These are phyloP conservation scores for Avena sativa DNA, from an alignment of 176 grass and related monocot species.

Conservation along the genomic window DNA sequence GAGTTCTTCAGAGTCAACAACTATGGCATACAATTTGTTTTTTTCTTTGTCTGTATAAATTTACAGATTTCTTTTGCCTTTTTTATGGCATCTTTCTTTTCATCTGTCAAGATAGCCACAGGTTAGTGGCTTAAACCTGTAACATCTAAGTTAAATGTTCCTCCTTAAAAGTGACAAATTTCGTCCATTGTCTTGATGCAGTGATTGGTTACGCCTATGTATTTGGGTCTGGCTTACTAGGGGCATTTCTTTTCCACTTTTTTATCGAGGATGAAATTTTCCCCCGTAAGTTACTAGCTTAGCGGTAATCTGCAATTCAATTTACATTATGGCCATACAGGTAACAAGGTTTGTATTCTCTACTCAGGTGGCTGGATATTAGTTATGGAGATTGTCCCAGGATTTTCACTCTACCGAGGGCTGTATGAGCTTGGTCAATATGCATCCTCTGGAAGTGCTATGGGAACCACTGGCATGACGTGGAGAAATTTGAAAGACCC, in stretches of 20 bases:
- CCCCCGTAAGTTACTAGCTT: conserved; percentile 60
- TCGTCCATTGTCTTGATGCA: conserved; percentile 7
- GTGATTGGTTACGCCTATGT: conserved; percentile 75
- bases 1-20: conserved; percentile 63
- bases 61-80: conserved; percentile 74
- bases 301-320: conserved; percentile 19
- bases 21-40: conserved; percentile 61
- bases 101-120: conserved; percentile 60
- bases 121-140: conserved; percentile 52
- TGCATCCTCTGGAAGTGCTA: conserved; percentile 52
- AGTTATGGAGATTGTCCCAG: conserved; percentile 71
- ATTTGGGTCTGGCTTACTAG: conserved; percentile 78
- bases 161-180: conserved; percentile 22
- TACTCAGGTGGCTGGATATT: conserved; percentile 52
- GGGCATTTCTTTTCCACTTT: conserved; percentile 64
- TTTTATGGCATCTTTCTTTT: conserved; percentile 59
- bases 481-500: conserved; percentile 61
- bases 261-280: conserved; percentile 65
- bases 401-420: conserved; percentile 76
- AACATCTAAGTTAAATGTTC: conserved; percentile 10
- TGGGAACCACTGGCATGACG: conserved; percentile 52
- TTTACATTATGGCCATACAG: conserved; percentile 22
- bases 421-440: conserved; percentile 75
- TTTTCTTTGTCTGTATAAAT: conserved; percentile 67
- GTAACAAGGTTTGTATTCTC: conserved; percentile 34